A percentile compares a stretch with the other conserved stretches of the same genome.
These are phyloP conservation scores for Dictyostelium discoideum DNA, from an alignment of 78 protist genomes.

Conservation along the genomic window dicty_2.7 NC_007090.3:3840001-3840500, in stretches of 20 bases:
- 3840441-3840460: slow-evolving; percentile 1
- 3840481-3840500: not conserved
- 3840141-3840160: slow-evolving; percentile 64
- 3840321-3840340: slow-evolving; percentile 14
- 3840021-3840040: too few species aligned
- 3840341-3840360: slow-evolving; percentile 21
- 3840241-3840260: not conserved
- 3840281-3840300: slow-evolving; percentile 19
- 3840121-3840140: not conserved
- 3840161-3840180: slow-evolving; percentile 2
- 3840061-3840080: slow-evolving; percentile 22
- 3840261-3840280: not conserved
- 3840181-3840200: not conserved
- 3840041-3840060: too few species aligned
- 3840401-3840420: not conserved
- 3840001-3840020: too few species aligned
- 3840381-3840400: slow-evolving; percentile 31
- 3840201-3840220: slow-evolving; percentile 19
- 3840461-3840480: not conserved
- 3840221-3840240: slow-evolving; percentile 16
- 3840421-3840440: not conserved
- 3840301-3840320: slow-evolving; percentile 56
- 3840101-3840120: slow-evolving; percentile 1
- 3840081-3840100: slow-evolving; percentile 48
- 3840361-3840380: slow-evolving; percentile 14